These are phyloP conservation scores for Thecaphora thlaspeos DNA, from an alignment of 1,284 basidiomycete species.

Conservation along the genomic window DNA sequence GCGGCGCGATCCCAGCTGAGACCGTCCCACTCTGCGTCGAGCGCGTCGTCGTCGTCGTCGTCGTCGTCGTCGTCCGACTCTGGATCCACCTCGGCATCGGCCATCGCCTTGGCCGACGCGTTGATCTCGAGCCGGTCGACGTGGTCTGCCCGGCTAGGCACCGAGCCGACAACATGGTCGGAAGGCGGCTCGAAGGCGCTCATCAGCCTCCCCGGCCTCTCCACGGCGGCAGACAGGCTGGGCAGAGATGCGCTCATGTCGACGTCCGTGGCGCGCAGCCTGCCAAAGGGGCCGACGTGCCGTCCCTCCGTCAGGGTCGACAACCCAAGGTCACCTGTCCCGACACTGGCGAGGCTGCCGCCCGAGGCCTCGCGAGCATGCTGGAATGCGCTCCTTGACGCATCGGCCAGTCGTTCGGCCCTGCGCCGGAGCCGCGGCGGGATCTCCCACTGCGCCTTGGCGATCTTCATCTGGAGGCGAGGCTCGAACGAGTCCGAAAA, in stretches of 20 bases:
- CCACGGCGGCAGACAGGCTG: slow-evolving; percentile 16
- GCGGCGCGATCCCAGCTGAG: slow-evolving; percentile 39
- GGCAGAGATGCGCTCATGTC: slow-evolving; percentile 41
- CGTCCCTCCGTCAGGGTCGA: neutral
- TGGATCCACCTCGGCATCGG: slow-evolving; percentile 36
- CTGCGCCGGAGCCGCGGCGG: slow-evolving; percentile 36
- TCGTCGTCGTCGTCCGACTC: slow-evolving; percentile 30
- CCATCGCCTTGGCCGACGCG: slow-evolving; percentile 27
- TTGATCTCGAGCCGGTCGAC: slow-evolving; percentile 35
- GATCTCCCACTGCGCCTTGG: slow-evolving; percentile 45
- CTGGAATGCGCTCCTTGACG: neutral
- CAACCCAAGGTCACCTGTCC: too few relatives aligned
- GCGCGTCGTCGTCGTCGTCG: slow-evolving; percentile 14
- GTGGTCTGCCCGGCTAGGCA: slow-evolving; percentile 28
- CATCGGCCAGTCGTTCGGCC: slow-evolving; percentile 18
- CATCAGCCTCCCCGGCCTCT: slow-evolving; percentile 18
- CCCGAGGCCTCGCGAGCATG: neutral
- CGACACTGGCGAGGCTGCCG: too few relatives aligned
- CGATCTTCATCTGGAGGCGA: slow-evolving; percentile 48
- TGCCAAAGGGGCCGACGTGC: neutral
- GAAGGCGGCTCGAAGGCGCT: slow-evolving; percentile 5
- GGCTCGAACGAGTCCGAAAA: slow-evolving; percentile 50
- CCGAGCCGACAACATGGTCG: slow-evolving; percentile 32
- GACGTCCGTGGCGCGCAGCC: neutral
- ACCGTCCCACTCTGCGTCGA: slow-evolving; percentile 41